Evolutionary conservation across 805 yeast species (phyloP), one percentile per base, ranked within the genome.

Genomic region (Candida tammaniensis): DNA sequence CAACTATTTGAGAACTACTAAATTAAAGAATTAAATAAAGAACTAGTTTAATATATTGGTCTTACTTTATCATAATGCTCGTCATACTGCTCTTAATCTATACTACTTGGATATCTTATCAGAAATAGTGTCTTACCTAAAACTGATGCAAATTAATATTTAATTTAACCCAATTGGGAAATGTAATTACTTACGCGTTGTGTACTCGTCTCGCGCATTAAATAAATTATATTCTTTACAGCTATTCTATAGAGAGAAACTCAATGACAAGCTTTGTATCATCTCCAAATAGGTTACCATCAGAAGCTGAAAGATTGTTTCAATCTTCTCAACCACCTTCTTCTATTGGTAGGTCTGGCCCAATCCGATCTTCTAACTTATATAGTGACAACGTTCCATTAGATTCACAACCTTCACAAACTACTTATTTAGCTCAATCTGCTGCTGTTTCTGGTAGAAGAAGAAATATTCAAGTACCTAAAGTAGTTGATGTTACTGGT

Each of bases 401-500:
- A 15, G 16, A 10, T 37, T 46, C 32, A 34, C 34, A 31, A 18
- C n/a, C 18, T 18, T 28, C 39, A 20, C 42, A 38, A 21, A 29
- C 38, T 10, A 17, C 17, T 29, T 24, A 24, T 17, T 19, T 21
- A 15, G 42, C 40, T 23, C 27, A 33, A 17, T 15, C 55, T 40
- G 8, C 53, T 6, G 46, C 48, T 8, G 48, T 46, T 7, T 46
- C 55, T 4, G 61, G 64, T 8, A 72, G 83, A 62, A 72, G 82
- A 51, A 74, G 76, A 40, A 65, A 81, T 39, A 69, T 76, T 39
- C 78, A 79, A 17, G 86, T 91, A 35, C 88, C 94, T 17, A 86
- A 84, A 54, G 96, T 93, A 17, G 77, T 77, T 17, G 98, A 93
- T 64, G 78, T 79, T 30, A 87, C 96, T 3, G 97, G 96, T 39